Evolutionary conservation across 257 asterid species (phyloP).

Genomic region (Solanum ossicruentum): DNA sequence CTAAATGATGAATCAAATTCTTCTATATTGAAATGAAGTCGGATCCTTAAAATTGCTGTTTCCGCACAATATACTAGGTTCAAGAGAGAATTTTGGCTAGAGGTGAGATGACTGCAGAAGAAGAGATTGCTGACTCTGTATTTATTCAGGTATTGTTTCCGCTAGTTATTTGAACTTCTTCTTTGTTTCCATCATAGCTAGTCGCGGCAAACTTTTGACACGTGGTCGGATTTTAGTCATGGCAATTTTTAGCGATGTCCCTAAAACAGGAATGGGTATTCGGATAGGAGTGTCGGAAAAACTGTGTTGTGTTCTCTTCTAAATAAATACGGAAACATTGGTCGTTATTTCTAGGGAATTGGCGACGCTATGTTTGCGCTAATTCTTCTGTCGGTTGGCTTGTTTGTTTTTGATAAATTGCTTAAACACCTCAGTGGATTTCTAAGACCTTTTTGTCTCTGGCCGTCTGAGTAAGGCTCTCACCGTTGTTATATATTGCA

Average conservation of each 20-base stretch:
- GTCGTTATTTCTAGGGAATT: background rate
- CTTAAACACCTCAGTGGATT: background rate
- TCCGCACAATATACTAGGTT: conserved; percentile 23
- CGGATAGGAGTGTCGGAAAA: background rate
- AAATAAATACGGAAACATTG: background rate
- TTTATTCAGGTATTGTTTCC: conserved; percentile 57
- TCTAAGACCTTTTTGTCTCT: background rate
- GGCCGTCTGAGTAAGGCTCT: background rate
- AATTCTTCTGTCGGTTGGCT: background rate
- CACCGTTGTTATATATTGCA: background rate
- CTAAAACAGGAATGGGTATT: background rate
- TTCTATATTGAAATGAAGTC: background rate
- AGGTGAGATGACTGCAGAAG: conserved; percentile 77
- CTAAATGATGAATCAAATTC: background rate
- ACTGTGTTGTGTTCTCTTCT: background rate
- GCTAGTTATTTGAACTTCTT: background rate
- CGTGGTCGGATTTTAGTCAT: background rate
- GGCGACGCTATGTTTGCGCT: too few relatives aligned
- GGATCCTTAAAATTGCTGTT: background rate
- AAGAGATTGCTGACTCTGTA: conserved; percentile 83
- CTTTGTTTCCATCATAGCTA: background rate
- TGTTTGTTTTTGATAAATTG: background rate
- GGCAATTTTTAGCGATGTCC: background rate
- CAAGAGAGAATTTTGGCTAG: conserved; percentile 75
- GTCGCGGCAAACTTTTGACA: background rate